Percentiles rank a stretch among this genome's conserved stretches.
phyloP scores from a whole-genome alignment of 129 eudicot genomes.

The Helianthus annuus region DNA sequence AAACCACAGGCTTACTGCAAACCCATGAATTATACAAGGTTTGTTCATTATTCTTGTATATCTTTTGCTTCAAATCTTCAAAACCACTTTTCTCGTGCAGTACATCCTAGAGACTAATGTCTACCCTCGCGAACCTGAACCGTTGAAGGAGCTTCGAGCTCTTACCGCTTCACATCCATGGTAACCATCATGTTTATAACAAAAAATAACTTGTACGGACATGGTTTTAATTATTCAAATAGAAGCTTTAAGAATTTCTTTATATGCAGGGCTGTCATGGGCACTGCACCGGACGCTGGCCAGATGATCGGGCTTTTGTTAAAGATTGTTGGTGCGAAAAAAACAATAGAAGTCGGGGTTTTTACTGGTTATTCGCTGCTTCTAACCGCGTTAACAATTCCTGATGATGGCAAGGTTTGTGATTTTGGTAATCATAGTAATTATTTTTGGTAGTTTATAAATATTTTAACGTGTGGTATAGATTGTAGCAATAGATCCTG shows the following conservation, averaged over 20 bases:
- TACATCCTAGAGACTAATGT: slow-evolving; percentile 56
- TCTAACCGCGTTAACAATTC: slow-evolving; percentile 44
- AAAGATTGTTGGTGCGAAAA: slow-evolving; percentile 31
- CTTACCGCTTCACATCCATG: slow-evolving; percentile 39
- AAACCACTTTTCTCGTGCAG: slow-evolving; percentile 21
- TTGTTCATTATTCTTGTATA: neutral
- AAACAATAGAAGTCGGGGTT: slow-evolving; percentile 43
- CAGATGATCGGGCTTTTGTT: slow-evolving; percentile 36
- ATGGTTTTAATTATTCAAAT: neutral
- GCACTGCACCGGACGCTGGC: slow-evolving; percentile 45
- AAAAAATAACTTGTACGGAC: neutral
- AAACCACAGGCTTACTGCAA: slow-evolving; percentile 54
- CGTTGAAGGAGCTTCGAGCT: slow-evolving; percentile 57
- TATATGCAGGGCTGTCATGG: slow-evolving; percentile 39
- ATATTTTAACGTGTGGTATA: slow-evolving; percentile 5
- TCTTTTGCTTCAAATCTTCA: neutral
- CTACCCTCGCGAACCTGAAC: slow-evolving; percentile 63
- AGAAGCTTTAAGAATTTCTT: neutral
- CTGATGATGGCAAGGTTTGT: slow-evolving; percentile 53
- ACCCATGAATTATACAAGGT: slow-evolving; percentile 50
- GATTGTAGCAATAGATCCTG: slow-evolving; percentile 42
- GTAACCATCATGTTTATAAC: too few species aligned
- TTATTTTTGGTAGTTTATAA: neutral
- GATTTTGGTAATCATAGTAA: neutral
- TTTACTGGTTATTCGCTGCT: slow-evolving; percentile 51